Percentiles rank a stretch among this genome's conserved stretches.
phyloP scores from a whole-genome alignment of 2,329 filamentous ascomycete genomes.

The Aspergillus udagawae region DNA sequence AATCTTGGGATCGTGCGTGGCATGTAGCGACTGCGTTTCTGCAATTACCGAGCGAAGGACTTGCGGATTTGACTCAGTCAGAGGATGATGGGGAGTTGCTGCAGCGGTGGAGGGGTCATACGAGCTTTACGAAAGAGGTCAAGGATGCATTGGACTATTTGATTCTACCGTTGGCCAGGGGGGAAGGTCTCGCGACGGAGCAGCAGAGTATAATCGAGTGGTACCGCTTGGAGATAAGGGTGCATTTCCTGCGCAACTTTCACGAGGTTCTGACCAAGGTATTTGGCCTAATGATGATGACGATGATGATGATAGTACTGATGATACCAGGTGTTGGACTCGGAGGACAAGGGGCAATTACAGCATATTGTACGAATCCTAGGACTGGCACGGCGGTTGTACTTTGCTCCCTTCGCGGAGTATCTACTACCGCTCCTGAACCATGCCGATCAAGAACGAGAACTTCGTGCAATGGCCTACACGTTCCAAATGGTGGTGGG shows the following conservation, averaged over 20 bases:
- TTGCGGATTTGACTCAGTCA: conserved; percentile 24
- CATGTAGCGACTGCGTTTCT: conserved; percentile 38
- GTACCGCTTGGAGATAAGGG: conserved; percentile 42
- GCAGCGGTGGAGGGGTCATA: conserved; percentile 28
- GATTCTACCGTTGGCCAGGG: conserved; percentile 14
- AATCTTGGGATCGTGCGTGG: conserved; percentile 40
- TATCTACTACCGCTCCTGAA: conserved; percentile 29
- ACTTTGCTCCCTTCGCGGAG: conserved; percentile 34
- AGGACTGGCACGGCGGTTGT: conserved; percentile 33
- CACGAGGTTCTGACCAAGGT: conserved; percentile 32
- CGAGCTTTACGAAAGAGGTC: conserved; percentile 25
- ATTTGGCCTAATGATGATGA: conserved; percentile 1
- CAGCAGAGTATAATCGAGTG: conserved; percentile 35
- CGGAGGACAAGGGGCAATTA: conserved; percentile 21
- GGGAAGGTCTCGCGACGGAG: conserved; percentile 10
- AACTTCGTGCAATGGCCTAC: conserved; percentile 36
- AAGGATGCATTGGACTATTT: conserved; percentile 34
- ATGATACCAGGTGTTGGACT: conserved; percentile 22
- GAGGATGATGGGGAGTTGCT: conserved; percentile 25
- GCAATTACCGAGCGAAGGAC: conserved; percentile 32
- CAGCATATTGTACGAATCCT: conserved; percentile 33
- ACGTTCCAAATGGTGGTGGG: conserved; percentile 47
- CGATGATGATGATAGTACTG: neutral
- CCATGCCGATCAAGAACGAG: conserved; percentile 22
- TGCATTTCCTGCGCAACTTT: conserved; percentile 41